phyloP scores from a whole-genome alignment of 257 asterid genomes.

The Galeopsis tetrahit region DNA sequence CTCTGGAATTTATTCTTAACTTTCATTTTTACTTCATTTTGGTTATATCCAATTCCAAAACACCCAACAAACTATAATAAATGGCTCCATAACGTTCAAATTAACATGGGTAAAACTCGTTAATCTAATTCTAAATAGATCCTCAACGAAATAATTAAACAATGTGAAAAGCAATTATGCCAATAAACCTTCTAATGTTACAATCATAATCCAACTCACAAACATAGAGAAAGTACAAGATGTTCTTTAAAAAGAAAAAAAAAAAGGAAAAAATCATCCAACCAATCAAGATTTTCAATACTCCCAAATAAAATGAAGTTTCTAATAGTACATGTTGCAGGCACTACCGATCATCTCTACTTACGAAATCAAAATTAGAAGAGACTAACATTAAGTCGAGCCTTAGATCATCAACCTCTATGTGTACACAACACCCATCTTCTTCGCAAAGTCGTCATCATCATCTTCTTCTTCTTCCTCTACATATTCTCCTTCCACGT shows the following conservation, averaged over 20 bases:
- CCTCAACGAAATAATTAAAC: background rate
- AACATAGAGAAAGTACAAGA: slow-evolving; percentile 34
- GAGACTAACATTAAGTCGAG: slow-evolving; percentile 46
- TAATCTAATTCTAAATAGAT: background rate
- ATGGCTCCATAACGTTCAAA: background rate
- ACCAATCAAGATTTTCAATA: slow-evolving; percentile 39
- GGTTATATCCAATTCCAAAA: too few relatives aligned
- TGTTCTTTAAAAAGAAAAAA: background rate
- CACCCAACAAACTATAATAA: too few relatives aligned
- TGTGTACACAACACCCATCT: slow-evolving; percentile 83
- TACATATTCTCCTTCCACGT: slow-evolving; percentile 55
- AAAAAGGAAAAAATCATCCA: slow-evolving; percentile 27
- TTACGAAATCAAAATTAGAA: slow-evolving; percentile 58
- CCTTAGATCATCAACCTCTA: slow-evolving; percentile 29
- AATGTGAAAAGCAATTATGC: slow-evolving; percentile 20
- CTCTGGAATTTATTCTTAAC: too few relatives aligned
- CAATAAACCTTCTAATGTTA: slow-evolving; percentile 37
- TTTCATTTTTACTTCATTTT: too few relatives aligned
- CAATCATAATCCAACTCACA: slow-evolving; percentile 41
- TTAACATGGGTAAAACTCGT: background rate
- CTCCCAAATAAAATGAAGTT: slow-evolving; percentile 32
- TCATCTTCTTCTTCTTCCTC: slow-evolving; percentile 65
- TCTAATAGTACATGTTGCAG: slow-evolving; percentile 40
- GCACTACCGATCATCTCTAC: slow-evolving; percentile 44
- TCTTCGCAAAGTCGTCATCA: slow-evolving; percentile 84